Base-by-base conservation (phyloP, 805 yeast species). In the Candida quercuum region DNA sequence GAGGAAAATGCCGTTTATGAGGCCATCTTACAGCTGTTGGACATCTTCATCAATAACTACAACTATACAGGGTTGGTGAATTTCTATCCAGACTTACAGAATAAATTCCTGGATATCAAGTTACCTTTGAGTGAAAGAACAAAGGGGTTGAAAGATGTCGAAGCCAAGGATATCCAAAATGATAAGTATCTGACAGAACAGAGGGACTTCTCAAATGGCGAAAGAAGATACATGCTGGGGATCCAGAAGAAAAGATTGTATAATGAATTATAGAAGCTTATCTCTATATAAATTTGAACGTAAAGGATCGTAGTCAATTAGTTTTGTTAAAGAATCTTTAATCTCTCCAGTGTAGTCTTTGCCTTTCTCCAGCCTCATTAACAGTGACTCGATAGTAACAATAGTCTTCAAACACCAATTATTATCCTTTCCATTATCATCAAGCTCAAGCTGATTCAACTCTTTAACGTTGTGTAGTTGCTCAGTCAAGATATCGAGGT, bases 321-420 rank as follows among this genome's bases (percentile, higher is more conserved):
- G 62, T 33, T 56, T 67, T 3, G 61, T 38, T 26, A 83, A 57
- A 27, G 65, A 49, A 8, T 44, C 42, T 28, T 54, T 43, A n/a
- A 63, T 61, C 4, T 66, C 71, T 1, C 57, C 53, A 9, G 33
- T 36, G 13, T 48, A 43, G 10, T 47, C 37, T 5, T 38, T 38
- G 3, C 37, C 34, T 14, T 33, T 51, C 28, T 34, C 38, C 25
- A 37, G 38, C 29, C 46, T 39, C 41, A 54, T 45, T 45, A 56
- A 40, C 51, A 58, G 48, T 5, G 53, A 47, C 19, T 72, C 67
- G 28, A 77, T 61, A 19, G 70, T 67, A 23, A 81, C 57, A 16
- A 77, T 63, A 11, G 74, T 65, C 49, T 85, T 82, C 42, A 86
- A 59, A 51, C 96, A 88, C 91, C 95, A 83, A 33, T 69, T 69